Percentiles rank a stretch among this genome's conserved stretches.
Conservation (phyloP, 805 yeast genomes). For the Wickerhamiella qilinensis region DNA sequence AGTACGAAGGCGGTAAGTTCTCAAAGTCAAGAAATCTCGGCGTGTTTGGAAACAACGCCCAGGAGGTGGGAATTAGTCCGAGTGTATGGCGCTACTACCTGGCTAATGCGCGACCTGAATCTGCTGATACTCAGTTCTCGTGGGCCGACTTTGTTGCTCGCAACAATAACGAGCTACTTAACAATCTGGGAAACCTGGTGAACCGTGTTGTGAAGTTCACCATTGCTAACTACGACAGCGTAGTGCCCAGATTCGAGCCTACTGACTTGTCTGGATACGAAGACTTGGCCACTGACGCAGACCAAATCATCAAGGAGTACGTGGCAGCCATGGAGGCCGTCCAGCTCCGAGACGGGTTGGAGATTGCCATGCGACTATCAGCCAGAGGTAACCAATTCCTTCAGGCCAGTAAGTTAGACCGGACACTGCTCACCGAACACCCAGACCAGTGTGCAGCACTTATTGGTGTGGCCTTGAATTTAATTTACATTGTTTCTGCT, state of each 20-base stretch:
- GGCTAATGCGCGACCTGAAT: slow-evolving; percentile 85
- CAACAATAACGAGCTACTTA: slow-evolving; percentile 84
- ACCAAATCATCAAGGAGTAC: slow-evolving; percentile 44
- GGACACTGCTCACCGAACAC: slow-evolving; percentile 54
- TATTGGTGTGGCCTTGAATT: slow-evolving; percentile 77
- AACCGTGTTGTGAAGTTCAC: slow-evolving; percentile 86
- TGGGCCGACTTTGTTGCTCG: slow-evolving; percentile 93
- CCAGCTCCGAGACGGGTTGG: slow-evolving; percentile 69
- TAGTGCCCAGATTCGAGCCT: slow-evolving; percentile 51
- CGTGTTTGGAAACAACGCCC: slow-evolving; percentile 95
- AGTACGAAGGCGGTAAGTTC: slow-evolving; percentile 96
- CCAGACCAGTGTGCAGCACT: slow-evolving; percentile 84
- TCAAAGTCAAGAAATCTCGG: slow-evolving; percentile 97
- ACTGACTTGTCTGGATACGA: slow-evolving; percentile 32
- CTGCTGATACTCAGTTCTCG: slow-evolving; percentile 90
- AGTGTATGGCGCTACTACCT: slow-evolving; percentile 97
- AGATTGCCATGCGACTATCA: slow-evolving; percentile 77
- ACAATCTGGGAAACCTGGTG: slow-evolving; percentile 92
- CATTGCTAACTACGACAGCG: slow-evolving; percentile 81
- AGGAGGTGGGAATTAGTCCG: slow-evolving; percentile 78
- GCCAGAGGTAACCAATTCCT: slow-evolving; percentile 89
- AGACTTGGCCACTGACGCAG: slow-evolving; percentile 33
- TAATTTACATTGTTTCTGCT: slow-evolving; percentile 73
- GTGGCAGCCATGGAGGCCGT: slow-evolving; percentile 59
- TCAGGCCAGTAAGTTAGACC: slow-evolving; percentile 92